Base-by-base conservation (phyloP, 164 flowering plant genomes). In the Pachysandra terminalis region DNA sequence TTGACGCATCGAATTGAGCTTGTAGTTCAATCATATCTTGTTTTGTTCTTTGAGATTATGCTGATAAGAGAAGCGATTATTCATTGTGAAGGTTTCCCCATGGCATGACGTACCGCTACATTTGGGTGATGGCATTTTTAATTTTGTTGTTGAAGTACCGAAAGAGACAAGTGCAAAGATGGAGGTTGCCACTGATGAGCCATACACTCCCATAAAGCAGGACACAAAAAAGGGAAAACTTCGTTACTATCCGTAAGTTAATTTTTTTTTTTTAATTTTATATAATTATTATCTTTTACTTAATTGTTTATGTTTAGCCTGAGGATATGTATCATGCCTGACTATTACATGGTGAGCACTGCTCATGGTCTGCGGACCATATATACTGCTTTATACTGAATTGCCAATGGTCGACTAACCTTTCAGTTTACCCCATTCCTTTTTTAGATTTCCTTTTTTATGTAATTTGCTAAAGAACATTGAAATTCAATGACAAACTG, bases 141-240 rank as follows among this genome's bases (percentile, higher is more conserved):
- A 90, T 79, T 96, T 82, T 76, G 65, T 96, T 71, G 97, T 87
- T 65, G 99, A 96, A 78, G 93, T 96, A 55, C 99, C 99, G n/a
- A 94, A 91, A 79, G 96, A 94, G 51, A 78, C 95, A 25, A 89
- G 91, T 74, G 97, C 98, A 45, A 96, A 96, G 82, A 96, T 96
- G 99, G 99, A 93, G 81, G 95, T 96, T 76, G 97, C 99, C 56
- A 92, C 97, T 26, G 93, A 90, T 76, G 98, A 94, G 73, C 82
- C 73, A 25, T 82, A 16, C 77, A 96, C 97, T 72, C 98, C 99
- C 22, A 93, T 96, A 63, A 96, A 95, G 81, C 99, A 95, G 73
- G 99, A 95, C 69, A 95, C 90, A 8, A 95, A 95, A 76, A 90
- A 94, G 84, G 97, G 97, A 63, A 94, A 90, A 52, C 96, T 94